Evolutionary conservation across 306 rosid genomes (phyloP), one percentile per base, ranked within the genome.

Genomic region (Pterocarpus santalinus): DNA sequence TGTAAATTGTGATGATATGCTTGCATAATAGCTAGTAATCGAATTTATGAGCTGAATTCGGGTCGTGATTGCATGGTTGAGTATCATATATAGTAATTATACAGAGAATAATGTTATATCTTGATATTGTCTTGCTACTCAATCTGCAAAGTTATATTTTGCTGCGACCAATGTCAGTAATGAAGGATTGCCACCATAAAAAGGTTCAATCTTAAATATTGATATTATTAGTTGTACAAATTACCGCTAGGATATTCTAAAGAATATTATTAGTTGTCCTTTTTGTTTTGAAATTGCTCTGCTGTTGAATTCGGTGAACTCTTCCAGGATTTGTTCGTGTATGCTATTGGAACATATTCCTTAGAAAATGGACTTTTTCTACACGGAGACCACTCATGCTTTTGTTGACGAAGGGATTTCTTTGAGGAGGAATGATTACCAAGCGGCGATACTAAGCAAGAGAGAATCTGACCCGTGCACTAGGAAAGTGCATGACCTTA

Each of bases 1-100:
- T 96, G 81, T 96, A 85, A 90, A 81, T 85, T 88, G 76, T 88
- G 85, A 87, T 72, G 72, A 64, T 15, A 38, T 57, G 66, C 69
- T 53, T 58, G 60, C 61, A 2, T 28, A 64, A 49, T 22, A n/a
- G 61, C 75, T 34, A 62, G 79, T 75, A 55, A 55, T 13, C 30
- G 32, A 17, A 16, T 55, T 78, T 44, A 83, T 39, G 83, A 84
- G 73, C 79, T 47, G 75, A 62, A 72, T 44, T 52, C 65, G 62
- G 62, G 86, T 72, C 62, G 51, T 55, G 64, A 32, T 71, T 46
- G 72, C 75, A n/a, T 62, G 56, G 83, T 28, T 46, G 65, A 60
- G 73, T 46, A 57, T 76, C 75, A 58, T 84, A 61, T 16, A 62
- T 69, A 67, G 72, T 68, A 53, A 61, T 62, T 32, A 14, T 76